These are phyloP conservation scores for Trichoderma semiorbis DNA, from an alignment of 2,329 filamentous ascomycete species.

Conservation along the genomic window DNA sequence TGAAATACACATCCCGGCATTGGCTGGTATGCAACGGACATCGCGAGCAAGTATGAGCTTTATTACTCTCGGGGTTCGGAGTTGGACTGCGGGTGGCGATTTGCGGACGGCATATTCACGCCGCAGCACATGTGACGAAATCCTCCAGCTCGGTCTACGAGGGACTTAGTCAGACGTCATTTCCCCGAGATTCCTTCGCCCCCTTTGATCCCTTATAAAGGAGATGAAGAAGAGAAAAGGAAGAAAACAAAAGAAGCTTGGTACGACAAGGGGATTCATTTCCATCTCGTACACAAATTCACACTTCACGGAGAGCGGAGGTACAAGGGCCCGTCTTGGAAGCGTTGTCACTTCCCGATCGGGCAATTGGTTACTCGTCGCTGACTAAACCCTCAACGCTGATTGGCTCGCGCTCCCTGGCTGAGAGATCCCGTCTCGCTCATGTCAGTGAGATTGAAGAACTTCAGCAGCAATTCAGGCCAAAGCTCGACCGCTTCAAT, in stretches of 20 bases:
- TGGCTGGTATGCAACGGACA: background rate
- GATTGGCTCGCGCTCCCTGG: conserved; percentile 27
- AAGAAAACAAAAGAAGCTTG: background rate
- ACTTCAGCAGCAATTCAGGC: background rate
- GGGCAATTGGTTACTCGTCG: conserved; percentile 24
- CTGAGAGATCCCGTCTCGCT: background rate
- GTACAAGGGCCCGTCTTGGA: background rate
- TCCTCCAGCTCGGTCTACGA: conserved; percentile 12
- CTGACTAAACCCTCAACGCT: conserved; percentile 32
- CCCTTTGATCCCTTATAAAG: background rate
- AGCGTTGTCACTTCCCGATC: background rate
- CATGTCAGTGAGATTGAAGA: background rate
- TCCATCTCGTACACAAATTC: background rate
- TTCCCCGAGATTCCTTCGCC: background rate
- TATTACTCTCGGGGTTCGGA: conserved; percentile 1
- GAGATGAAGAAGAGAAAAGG: background rate
- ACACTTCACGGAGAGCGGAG: background rate
- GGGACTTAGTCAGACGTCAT: background rate
- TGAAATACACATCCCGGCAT: background rate
- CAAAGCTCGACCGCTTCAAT: background rate
- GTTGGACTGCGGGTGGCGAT: background rate
- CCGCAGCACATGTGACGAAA: background rate
- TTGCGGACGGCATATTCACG: background rate
- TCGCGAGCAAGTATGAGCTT: background rate
- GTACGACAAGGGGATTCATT: background rate